These are phyloP conservation scores for Petunia secreta DNA, from an alignment of 257 asterid species.

Conservation along the genomic window DNA sequence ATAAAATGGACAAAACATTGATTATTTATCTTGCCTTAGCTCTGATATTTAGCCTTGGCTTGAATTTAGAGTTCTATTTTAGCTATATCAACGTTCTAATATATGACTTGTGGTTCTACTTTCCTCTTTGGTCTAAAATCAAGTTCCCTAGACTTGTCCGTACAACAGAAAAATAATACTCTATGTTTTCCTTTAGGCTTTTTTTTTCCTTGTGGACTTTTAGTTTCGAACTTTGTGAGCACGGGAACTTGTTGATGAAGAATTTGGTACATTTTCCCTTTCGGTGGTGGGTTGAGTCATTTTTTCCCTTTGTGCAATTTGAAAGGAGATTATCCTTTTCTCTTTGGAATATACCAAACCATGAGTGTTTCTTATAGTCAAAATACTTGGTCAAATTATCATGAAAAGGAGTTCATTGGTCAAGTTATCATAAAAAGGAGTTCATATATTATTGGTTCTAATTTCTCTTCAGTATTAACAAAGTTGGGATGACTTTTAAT, in stretches of 20 bases:
- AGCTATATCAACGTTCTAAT: neutral
- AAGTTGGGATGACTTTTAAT: conserved; percentile 25
- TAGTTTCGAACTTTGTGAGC: conserved; percentile 7
- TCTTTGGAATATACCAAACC: neutral
- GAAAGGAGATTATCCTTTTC: conserved; percentile 14
- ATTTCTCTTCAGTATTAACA: conserved; percentile 6
- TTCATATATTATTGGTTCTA: neutral
- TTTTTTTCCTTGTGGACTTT: conserved; percentile 1
- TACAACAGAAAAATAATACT: neutral
- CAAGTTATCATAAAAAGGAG: neutral
- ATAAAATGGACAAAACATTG: neutral
- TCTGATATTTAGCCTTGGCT: neutral
- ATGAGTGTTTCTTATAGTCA: neutral
- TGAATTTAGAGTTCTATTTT: neutral
- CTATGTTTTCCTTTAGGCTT: neutral
- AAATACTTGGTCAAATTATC: neutral
- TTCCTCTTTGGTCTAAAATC: neutral
- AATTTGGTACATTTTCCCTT: neutral
- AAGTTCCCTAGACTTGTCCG: neutral
- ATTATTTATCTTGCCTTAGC: conserved; percentile 1
- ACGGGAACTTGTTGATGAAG: neutral
- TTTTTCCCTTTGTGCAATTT: neutral
- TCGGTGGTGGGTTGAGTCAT: neutral
- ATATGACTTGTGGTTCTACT: neutral
- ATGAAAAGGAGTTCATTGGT: neutral